Percentiles rank a stretch among this genome's conserved stretches.
Evolutionary conservation across 2,329 filamentous ascomycete genomes (phyloP).

Genomic region (Didymella sp.): DNA sequence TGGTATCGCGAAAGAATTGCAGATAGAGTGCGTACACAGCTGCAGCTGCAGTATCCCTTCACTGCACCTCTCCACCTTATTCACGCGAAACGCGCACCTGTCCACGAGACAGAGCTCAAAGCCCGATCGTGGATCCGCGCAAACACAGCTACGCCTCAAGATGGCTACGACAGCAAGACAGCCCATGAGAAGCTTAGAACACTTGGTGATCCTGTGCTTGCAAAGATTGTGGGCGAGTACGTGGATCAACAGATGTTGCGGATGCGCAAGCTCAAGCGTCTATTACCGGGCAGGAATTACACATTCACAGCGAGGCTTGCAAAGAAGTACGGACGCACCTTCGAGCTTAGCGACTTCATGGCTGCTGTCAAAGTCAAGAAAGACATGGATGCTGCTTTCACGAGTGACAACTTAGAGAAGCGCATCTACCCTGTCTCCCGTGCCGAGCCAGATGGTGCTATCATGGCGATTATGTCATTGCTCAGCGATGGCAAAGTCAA

Average conservation of each 20-base stretch:
- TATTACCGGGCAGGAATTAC: slow-evolving; percentile 66
- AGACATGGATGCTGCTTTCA: slow-evolving; percentile 64
- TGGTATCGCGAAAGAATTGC: slow-evolving; percentile 39
- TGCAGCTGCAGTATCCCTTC: slow-evolving; percentile 35
- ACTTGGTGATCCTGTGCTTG: slow-evolving; percentile 44
- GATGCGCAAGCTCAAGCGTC: slow-evolving; percentile 65
- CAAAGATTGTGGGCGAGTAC: slow-evolving; percentile 63
- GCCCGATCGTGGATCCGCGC: slow-evolving; percentile 57
- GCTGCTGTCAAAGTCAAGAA: slow-evolving; percentile 68
- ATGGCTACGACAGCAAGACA: slow-evolving; percentile 47
- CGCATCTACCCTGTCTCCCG: slow-evolving; percentile 60
- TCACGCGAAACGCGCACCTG: slow-evolving; percentile 2
- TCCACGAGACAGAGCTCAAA: slow-evolving; percentile 28
- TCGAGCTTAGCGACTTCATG: slow-evolving; percentile 49
- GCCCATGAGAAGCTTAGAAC: slow-evolving; percentile 52
- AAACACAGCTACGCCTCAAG: slow-evolving; percentile 52
- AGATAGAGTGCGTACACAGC: slow-evolving; percentile 33
- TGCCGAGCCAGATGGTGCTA: slow-evolving; percentile 66
- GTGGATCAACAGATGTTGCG: slow-evolving; percentile 62
- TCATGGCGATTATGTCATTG: slow-evolving; percentile 72
- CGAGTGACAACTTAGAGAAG: slow-evolving; percentile 25
- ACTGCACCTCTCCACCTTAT: slow-evolving; percentile 33
- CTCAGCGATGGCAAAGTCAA: slow-evolving; percentile 65
- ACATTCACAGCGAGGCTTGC: slow-evolving; percentile 67
- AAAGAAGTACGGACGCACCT: slow-evolving; percentile 63